Evolutionary conservation across 108 stramenopile genomes (phyloP).

Genomic region (Nitzschia sp.): DNA sequence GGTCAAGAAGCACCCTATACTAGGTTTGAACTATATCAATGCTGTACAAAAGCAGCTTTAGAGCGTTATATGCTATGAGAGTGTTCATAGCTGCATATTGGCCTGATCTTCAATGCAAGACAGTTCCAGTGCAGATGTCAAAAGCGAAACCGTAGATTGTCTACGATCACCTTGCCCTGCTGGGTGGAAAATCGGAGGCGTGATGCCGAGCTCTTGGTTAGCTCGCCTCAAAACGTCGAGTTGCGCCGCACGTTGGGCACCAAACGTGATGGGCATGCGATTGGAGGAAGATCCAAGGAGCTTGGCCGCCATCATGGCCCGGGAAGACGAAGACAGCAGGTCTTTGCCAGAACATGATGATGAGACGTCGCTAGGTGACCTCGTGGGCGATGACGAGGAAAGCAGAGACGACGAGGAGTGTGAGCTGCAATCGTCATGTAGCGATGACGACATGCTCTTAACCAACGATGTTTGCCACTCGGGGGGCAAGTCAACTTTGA

Average conservation of each 20-base stretch:
- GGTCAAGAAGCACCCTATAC: too few species aligned
- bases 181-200: neutral
- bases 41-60: too few species aligned
- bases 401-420: neutral
- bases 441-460: neutral
- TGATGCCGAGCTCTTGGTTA: neutral
- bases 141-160: slow-evolving; percentile 6
- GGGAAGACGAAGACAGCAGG: too few species aligned
- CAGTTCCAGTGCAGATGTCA: slow-evolving; percentile 10
- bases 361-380: neutral
- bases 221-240: neutral
- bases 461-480: neutral
- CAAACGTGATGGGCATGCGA: neutral
- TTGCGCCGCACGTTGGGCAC: neutral
- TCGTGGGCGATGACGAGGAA: neutral
- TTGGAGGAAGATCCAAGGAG: neutral
- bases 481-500: neutral
- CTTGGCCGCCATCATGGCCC: too few species aligned
- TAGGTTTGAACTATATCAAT: too few species aligned
- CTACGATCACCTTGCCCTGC: neutral
- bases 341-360: neutral
- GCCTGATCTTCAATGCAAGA: neutral
- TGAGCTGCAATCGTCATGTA: neutral
- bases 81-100: too few species aligned
- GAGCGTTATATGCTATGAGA: too few species aligned